Evolutionary conservation across 1,284 basidiomycete species (phyloP), one percentile per base, ranked within the genome.

Genomic region (Austroboletus novae-zelandiae): DNA sequence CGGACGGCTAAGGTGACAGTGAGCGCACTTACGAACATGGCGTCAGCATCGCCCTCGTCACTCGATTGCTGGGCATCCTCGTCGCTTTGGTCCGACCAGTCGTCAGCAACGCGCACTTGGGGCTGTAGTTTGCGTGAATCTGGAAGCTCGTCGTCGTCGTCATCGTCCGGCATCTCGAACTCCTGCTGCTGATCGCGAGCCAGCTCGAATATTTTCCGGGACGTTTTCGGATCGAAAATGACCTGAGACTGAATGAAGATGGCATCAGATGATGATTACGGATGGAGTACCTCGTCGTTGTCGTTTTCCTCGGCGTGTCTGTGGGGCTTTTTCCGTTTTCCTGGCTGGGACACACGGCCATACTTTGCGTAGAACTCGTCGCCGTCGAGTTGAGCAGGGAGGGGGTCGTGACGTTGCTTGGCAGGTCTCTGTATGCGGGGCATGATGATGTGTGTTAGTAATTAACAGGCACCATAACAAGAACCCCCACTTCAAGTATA

Each of bases 101-200:
- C 69, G 27, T 74, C 71, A 18, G 71, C 42, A 29, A 46, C 46
- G 57, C 46, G 52, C 53, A 55, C 44, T 55, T 56, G 62, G 14
- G 50, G 53, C 15, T 64, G 74, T 15, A 80, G 73, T 29, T 75
- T 73, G 45, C 74, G 74, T 40, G 81, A 76, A 27, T 58, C 50
- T 20, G 58, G 56, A 17, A 72, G 55, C 14, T 56, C 60, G 17
- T 57, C 51, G 4, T 74, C 71, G 0, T 67, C 64, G 9, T 71
- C 70, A 45, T 77, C 77, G 18, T 74, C 79, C 9, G 74, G 71
- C 56, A 79, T 75, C 50, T 83, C 81, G 9, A 94, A 69, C 68
- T 99, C 97, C 64, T 94, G 86, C 71, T 98, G 95, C 71, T 99
- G 97, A 60, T 91, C 88, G 61, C 84, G 80, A 11, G 96, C 96